phyloP scores from a whole-genome alignment of 1,284 basidiomycete species.

The Grifola frondosa region DNA sequence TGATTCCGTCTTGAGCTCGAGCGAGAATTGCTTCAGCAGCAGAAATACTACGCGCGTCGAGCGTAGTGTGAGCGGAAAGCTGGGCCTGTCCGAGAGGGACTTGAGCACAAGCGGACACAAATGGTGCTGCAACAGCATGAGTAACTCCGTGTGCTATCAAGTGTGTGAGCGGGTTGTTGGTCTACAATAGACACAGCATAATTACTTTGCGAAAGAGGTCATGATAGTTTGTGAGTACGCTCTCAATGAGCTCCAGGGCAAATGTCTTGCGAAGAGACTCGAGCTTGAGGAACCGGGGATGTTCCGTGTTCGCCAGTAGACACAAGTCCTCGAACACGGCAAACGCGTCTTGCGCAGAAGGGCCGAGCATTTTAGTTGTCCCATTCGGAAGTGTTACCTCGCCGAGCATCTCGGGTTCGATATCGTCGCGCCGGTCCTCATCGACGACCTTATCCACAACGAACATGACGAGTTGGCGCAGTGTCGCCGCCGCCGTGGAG shows the following conservation, averaged over 20 bases:
- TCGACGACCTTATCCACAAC: conserved; percentile 92
- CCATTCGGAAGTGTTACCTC: conserved; percentile 65
- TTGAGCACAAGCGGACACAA: conserved; percentile 90
- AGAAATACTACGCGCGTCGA: conserved; percentile 92
- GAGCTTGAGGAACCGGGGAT: conserved; percentile 81
- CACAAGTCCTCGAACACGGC: conserved; percentile 90
- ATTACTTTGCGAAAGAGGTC: conserved; percentile 79
- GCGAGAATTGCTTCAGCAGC: conserved; percentile 88
- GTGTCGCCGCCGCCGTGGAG: conserved; percentile 94
- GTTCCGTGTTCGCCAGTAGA: conserved; percentile 81
- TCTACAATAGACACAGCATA: no score
- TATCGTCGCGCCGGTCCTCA: conserved; percentile 62
- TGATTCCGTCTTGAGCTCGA: conserved; percentile 76
- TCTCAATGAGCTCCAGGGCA: conserved; percentile 94
- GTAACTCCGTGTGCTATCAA: conserved; percentile 74
- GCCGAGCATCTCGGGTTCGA: conserved; percentile 32
- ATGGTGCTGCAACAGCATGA: conserved; percentile 83
- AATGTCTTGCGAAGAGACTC: conserved; percentile 91
- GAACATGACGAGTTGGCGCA: conserved; percentile 97
- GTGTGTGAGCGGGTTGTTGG: no score
- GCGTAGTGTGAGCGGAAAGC: conserved; percentile 88
- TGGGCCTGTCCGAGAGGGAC: conserved; percentile 77
- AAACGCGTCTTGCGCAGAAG: conserved; percentile 85
- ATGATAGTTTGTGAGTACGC: conserved; percentile 93
- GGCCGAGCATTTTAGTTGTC: conserved; percentile 60